Evolutionary conservation across 2,329 filamentous ascomycete genomes (phyloP).

Genomic region (Cercospora nicotianae): DNA sequence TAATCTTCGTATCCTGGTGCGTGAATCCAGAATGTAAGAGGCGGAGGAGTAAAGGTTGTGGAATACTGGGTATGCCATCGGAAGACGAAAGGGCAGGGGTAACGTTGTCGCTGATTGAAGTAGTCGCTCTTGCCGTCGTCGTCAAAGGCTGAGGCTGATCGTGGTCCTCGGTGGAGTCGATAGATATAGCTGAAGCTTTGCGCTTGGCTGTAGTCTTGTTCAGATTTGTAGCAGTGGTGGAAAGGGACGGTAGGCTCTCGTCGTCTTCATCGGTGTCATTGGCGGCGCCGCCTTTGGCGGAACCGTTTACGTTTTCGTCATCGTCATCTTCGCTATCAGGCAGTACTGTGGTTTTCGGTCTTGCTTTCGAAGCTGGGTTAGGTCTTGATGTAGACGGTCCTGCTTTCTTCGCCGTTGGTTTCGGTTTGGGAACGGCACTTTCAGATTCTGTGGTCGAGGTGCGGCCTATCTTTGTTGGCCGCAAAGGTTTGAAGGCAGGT

Average conservation of each 20-base stretch:
- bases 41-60: conserved; percentile 70
- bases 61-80: conserved; percentile 54
- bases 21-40: conserved; percentile 78
- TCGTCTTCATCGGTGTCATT: conserved; percentile 16
- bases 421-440: conserved; percentile 19
- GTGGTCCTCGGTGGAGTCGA: conserved; percentile 16
- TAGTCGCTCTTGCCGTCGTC: neutral
- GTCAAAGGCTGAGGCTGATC: neutral
- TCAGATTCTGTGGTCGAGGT: conserved; percentile 51
- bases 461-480: conserved; percentile 30
- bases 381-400: conserved; percentile 2
- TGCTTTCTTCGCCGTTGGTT: conserved; percentile 15
- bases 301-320: conserved; percentile 16
- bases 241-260: conserved; percentile 28
- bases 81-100: conserved; percentile 25
- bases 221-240: neutral
- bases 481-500: conserved; percentile 38
- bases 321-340: conserved; percentile 25
- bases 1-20: conserved; percentile 68
- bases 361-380: conserved; percentile 8
- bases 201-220: conserved; percentile 15
- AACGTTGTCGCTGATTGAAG: neutral
- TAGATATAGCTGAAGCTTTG: conserved; percentile 22
- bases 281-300: neutral
- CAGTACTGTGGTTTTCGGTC: neutral